Conservation (phyloP, 2,329 filamentous ascomycete genomes). For the Alternaria triticimaculans region DNA sequence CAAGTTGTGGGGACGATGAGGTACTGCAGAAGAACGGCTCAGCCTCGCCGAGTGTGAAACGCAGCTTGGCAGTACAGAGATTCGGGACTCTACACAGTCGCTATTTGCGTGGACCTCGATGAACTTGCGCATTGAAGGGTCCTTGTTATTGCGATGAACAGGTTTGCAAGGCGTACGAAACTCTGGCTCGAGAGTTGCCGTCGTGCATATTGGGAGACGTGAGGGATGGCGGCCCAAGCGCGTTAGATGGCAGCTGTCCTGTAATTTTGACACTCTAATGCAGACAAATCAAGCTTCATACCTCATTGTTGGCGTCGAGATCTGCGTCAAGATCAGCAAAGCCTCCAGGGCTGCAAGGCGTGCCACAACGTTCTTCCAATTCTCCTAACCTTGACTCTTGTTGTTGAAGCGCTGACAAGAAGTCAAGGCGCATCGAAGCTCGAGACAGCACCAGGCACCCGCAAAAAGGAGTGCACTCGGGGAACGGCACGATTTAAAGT, state of each 20-base stretch:
- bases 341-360: neutral
- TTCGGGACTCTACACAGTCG: neutral
- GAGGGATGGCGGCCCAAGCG: neutral
- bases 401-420: neutral
- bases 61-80: neutral
- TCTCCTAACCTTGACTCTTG: neutral
- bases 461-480: neutral
- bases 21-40: neutral
- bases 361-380: neutral
- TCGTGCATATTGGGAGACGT: neutral
- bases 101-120: neutral
- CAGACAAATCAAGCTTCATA: neutral
- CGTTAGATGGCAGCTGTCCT: neutral
- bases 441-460: neutral
- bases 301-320: neutral
- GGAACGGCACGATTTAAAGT: neutral
- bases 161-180: neutral
- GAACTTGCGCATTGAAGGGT: neutral
- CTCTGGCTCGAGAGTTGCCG: neutral
- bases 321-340: neutral
- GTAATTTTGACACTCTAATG: neutral
- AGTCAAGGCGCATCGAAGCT: neutral
- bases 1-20: neutral
- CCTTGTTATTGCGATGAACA: neutral
- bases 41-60: neutral